Evolutionary conservation across 805 yeast species (phyloP), one percentile per base, ranked within the genome.

Genomic region (Suhomyces prunicola): DNA sequence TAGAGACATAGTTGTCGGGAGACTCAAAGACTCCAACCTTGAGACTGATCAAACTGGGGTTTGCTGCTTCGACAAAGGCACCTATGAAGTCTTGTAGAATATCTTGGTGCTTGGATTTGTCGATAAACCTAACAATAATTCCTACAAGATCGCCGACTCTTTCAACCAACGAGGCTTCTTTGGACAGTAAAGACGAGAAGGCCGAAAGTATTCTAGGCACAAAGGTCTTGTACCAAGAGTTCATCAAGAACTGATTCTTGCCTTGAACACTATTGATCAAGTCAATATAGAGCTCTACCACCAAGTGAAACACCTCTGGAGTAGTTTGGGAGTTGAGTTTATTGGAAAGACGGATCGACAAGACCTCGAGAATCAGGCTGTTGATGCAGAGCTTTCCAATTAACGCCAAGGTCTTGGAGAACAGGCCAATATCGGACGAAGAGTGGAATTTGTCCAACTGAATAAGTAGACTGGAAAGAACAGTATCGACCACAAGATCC

Each of bases 151-250:
- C 73, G 2, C 81, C 78, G 12, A 69, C 52, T 35, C 69, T 62
- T 52, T 79, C 82, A 22, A 75, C 53, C 22, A 70, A 54, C 5
- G 53, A 54, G 17, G 24, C 50, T 44, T 42, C 45, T 24, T 48
- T 46, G 7, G 46, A 31, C 6, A 36, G 57, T 50, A 24, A 58
- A 46, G 53, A 66, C 2, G 51, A 27, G 5, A 39, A 39, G 10
- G 17, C 4, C 5, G n/a, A 2, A 35, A 79, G 57, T 42, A 78
- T 69, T 46, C 69, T 60, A 0, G 82, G 80, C 4, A 80, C 56
- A 51, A 81, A 78, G 17, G 67, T 72, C 47, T 67, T 73, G 55
- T 71, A 64, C 75, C 81, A 79, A 1, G 78, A 66, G 49, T 70
- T 73, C 60, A 71, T 72, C 54, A 73, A 65, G 54, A 75, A 75